Base-by-base conservation (phyloP, 2,329 filamentous ascomycete genomes). In the Paraconiothyrium sp. region DNA sequence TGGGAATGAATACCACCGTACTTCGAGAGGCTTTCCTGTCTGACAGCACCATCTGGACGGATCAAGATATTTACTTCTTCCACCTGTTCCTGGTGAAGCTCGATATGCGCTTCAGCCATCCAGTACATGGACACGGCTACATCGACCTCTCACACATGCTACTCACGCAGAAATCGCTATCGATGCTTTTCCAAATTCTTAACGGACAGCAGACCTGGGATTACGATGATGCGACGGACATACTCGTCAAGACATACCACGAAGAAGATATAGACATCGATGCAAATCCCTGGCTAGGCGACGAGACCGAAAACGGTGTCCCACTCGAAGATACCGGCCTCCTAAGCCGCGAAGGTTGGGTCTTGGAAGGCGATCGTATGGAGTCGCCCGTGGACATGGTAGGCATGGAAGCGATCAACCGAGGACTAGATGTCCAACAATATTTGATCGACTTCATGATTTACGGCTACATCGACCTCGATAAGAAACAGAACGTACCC, bases 71-170 rank as follows among this genome's bases (percentile, higher is more conserved):
- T 10, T 85, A 87, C 71, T 82, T 86, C 54, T 83, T 86, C 2
- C 86, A 88, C 48, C 76, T 89, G 61, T 89, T 94, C 79, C 81
- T 92, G 66, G 72, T 92, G 64, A 94, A 94, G 79, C 84, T 95
- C 16, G 84, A 88, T 70, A 88, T 93, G 85, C 83, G 84, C 57
- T 88, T 92, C 76, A 87, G 85, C 60, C 85, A 92, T 65, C 90
- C 91, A 0, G 73, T 87, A 27, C 83, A 83, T 52, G 86, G 85
- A 0, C 82, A 83, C 16, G 82, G 83, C 52, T 78, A 81, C 2
- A 81, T 65, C 7, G 60, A 54, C 24, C 52, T 79, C 8, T 60
- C 66, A 0, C 61, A 69, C 24, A 34, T 74, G 44, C 44, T 75
- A 4, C 76, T 92, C 46, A 87, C 86, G 14, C 88, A 91, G 68